Evolutionary conservation across 1,139 yeast species (phyloP).

Genomic region (Taphrina sp.): DNA sequence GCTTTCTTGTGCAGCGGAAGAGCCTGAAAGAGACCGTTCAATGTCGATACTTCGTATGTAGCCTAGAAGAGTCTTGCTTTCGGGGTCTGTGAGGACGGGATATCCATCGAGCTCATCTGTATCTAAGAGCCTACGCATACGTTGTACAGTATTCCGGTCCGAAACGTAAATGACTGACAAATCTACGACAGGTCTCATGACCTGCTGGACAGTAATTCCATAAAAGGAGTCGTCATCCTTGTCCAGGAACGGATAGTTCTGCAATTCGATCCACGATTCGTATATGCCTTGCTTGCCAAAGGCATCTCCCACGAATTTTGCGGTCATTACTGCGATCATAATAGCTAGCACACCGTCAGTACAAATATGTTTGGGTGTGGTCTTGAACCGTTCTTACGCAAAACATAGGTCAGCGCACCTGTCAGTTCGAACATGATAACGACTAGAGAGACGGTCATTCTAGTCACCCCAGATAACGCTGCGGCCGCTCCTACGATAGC

Average conservation of each 20-base stretch:
- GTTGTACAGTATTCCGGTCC: background rate
- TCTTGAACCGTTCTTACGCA: no score
- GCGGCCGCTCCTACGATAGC: constrained; percentile 68
- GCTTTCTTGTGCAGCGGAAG: background rate
- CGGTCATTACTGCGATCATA: constrained; percentile 34
- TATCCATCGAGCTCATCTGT: background rate
- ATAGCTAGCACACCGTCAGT: no score
- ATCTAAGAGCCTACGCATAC: background rate
- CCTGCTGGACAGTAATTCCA: background rate
- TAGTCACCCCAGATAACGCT: constrained; percentile 64
- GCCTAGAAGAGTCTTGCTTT: background rate
- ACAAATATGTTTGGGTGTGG: no score
- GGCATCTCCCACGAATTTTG: constrained; percentile 34
- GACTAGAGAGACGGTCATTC: constrained; percentile 58
- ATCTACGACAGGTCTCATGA: constrained; percentile 5
- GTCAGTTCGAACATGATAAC: constrained; percentile 62
- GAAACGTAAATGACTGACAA: background rate
- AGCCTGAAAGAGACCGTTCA: background rate
- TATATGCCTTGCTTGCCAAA: constrained; percentile 33
- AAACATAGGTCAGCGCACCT: constrained; percentile 59
- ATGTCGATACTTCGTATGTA: constrained; percentile 4
- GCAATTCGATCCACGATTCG: constrained; percentile 17
- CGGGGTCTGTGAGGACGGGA: constrained; percentile 4
- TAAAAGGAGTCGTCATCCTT: constrained; percentile 9
- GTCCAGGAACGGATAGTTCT: constrained; percentile 25